Conservation (phyloP, 306 rosid species). For the Gastrolobium villosum region DNA sequence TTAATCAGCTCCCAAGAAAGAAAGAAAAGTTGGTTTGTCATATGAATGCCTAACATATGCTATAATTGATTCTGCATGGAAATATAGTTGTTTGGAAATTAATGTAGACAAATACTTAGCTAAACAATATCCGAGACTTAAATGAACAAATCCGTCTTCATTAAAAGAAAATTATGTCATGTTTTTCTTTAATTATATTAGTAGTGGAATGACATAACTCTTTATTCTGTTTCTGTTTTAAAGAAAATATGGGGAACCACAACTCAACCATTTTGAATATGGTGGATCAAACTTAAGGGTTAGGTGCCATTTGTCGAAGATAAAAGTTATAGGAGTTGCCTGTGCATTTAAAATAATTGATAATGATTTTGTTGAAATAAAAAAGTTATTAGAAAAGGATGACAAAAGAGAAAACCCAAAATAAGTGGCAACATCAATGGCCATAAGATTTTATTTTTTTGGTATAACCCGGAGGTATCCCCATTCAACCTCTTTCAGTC, state of each 20-base stretch:
- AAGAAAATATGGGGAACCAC: not conserved
- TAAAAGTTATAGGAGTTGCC: not conserved
- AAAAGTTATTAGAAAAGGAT: not conserved
- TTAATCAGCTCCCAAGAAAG: too few relatives aligned
- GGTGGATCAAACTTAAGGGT: not conserved
- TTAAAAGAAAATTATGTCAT: not conserved
- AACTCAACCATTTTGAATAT: not conserved
- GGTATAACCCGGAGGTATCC: too few relatives aligned
- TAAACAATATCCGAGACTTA: not conserved
- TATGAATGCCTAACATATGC: not conserved
- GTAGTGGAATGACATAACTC: not conserved
- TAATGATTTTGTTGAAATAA: not conserved
- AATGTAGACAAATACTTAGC: not conserved
- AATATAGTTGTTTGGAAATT: slow-evolving; percentile 3
- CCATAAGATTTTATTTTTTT: too few relatives aligned
- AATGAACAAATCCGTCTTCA: not conserved
- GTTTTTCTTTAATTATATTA: not conserved
- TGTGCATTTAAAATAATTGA: not conserved
- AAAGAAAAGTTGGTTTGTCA: not conserved
- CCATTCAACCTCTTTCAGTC: too few relatives aligned
- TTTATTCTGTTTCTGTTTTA: not conserved
- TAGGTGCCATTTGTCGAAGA: not conserved
- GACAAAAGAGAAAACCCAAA: not conserved
- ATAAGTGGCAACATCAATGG: not conserved
- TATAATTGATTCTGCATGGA: slow-evolving; percentile 7